These are phyloP conservation scores for Catharanthus roseus DNA, from an alignment of 257 asterid genomes.

Conservation along the genomic window DNA sequence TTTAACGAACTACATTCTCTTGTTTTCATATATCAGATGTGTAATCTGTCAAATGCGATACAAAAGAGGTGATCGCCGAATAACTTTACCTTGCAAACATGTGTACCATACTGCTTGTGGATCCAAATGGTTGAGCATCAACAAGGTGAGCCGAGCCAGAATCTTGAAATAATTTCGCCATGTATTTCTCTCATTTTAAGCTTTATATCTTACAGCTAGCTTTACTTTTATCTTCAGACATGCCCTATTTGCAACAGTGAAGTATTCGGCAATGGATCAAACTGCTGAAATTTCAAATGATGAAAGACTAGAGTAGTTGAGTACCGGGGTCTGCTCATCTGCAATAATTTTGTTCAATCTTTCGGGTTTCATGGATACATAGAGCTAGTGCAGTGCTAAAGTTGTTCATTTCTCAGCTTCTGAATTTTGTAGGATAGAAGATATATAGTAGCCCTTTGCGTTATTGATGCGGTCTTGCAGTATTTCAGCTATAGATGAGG, in stretches of 20 bases:
- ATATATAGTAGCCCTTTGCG: neutral
- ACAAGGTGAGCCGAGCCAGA: conserved; percentile 49
- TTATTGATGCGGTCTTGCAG: neutral
- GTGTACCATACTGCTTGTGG: conserved; percentile 77
- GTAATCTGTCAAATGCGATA: conserved; percentile 91
- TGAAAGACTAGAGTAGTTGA: neutral
- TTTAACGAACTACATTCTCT: neutral
- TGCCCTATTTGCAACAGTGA: conserved; percentile 87
- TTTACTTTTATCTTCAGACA: conserved; percentile 39
- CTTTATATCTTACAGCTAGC: neutral
- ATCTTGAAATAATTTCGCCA: neutral
- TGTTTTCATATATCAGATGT: conserved; percentile 47
- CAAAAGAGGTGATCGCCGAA: conserved; percentile 77
- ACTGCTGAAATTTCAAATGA: neutral
- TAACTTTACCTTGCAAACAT: conserved; percentile 79
- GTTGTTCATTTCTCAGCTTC: neutral
- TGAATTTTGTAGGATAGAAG: conserved; percentile 6
- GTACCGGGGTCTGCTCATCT: neutral
- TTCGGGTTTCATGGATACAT: neutral
- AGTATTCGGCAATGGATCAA: conserved; percentile 45
- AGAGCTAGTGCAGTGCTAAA: neutral
- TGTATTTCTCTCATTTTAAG: no score
- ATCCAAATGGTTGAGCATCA: conserved; percentile 91
- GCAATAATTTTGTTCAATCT: neutral
- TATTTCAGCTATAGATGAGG: neutral